phyloP scores from a whole-genome alignment of 805 yeast genomes.

The Yarrowia phangngaensis region DNA sequence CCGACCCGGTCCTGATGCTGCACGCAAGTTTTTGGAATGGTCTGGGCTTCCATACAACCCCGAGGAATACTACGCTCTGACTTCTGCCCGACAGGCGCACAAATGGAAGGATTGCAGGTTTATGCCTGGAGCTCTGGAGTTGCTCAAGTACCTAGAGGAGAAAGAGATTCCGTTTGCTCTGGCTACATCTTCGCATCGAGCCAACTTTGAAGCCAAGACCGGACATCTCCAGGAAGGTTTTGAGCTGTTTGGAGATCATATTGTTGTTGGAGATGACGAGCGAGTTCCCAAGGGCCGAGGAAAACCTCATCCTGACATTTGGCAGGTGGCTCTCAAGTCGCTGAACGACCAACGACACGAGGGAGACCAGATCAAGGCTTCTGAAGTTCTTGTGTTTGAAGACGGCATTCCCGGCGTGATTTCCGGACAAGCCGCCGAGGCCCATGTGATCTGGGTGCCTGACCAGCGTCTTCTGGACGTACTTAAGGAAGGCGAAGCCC shows the following conservation, averaged over 20 bases:
- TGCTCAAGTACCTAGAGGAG: constrained; percentile 52
- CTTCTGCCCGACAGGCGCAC: constrained; percentile 50
- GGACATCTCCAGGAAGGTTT: constrained; percentile 62
- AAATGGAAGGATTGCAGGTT: constrained; percentile 64
- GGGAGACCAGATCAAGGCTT: constrained; percentile 53
- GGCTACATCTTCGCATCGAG: constrained; percentile 75
- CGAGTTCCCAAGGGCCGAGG: constrained; percentile 83
- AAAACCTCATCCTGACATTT: constrained; percentile 91
- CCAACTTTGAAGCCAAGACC: constrained; percentile 69
- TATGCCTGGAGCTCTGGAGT: constrained; percentile 80
- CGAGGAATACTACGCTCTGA: constrained; percentile 55
- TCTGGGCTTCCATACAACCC: constrained; percentile 65
- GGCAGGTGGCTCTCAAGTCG: constrained; percentile 72
- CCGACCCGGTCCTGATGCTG: constrained; percentile 77
- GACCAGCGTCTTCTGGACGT: constrained; percentile 65
- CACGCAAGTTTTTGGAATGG: constrained; percentile 59
- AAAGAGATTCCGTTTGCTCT: constrained; percentile 73
- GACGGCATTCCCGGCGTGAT: constrained; percentile 91
- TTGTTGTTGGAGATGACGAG: constrained; percentile 85
- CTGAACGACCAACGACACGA: constrained; percentile 54
- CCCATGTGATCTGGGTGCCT: constrained; percentile 92
- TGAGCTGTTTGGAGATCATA: constrained; percentile 57
- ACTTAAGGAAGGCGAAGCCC: constrained; percentile 49
- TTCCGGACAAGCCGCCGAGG: constrained; percentile 80
- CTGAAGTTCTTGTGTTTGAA: constrained; percentile 86